Evolutionary conservation across 1,139 yeast species (phyloP).

Genomic region (Zygosaccharomyces pseudobailii): DNA sequence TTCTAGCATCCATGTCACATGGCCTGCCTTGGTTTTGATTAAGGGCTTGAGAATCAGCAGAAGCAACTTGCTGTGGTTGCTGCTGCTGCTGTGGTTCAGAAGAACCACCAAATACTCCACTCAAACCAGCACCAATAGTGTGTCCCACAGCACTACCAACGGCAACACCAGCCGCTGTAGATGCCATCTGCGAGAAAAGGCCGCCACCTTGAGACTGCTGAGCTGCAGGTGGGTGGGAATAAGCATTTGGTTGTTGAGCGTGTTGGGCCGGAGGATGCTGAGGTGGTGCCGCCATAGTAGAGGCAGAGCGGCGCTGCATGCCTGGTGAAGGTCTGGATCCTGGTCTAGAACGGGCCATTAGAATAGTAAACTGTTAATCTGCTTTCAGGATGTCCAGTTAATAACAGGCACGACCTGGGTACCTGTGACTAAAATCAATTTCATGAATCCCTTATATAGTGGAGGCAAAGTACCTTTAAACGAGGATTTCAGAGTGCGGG

Average conservation of each 20-base stretch:
- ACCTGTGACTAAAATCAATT: neutral
- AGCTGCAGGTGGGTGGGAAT: conserved; percentile 39
- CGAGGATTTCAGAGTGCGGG: neutral
- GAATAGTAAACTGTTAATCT: conserved; percentile 5
- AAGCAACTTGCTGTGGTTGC: conserved; percentile 23
- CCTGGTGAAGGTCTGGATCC: conserved; percentile 48
- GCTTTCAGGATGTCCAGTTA: neutral
- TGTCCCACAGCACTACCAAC: conserved; percentile 97
- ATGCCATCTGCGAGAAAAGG: conserved; percentile 92
- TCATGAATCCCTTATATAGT: neutral
- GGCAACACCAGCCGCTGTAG: conserved; percentile 99
- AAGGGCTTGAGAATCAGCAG: conserved; percentile 28
- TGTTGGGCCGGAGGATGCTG: conserved; percentile 36
- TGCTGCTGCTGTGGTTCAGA: conserved; percentile 42
- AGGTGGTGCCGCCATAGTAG: conserved; percentile 60
- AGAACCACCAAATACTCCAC: conserved; percentile 79
- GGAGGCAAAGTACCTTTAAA: neutral
- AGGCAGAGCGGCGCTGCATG: conserved; percentile 65
- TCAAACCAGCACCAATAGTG: conserved; percentile 90
- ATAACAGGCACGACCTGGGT: neutral
- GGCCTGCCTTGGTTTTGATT: conserved; percentile 50
- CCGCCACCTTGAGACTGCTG: conserved; percentile 72
- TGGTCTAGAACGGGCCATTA: conserved; percentile 54
- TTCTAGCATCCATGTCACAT: conserved; percentile 92
- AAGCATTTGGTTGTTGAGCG: conserved; percentile 34